Base-by-base conservation (phyloP, 257 asterid species). In the Solanum etuberosum region DNA sequence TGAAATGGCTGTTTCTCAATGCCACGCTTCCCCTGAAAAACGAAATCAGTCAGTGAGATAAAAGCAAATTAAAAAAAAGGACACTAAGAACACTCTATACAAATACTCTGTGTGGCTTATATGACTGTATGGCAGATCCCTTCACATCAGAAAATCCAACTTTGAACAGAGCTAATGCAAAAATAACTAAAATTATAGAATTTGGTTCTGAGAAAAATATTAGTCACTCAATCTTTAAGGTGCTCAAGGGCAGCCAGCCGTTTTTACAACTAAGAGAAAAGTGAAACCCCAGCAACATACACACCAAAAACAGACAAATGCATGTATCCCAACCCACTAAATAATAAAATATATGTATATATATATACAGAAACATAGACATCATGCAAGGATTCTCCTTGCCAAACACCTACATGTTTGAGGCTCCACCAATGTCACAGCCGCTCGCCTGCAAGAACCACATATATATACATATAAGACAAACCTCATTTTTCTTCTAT, bases 371-470 rank as follows among this genome's bases (percentile, higher is more conserved):
- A 43, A 78, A 85, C 91, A 81, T 88, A 77, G 91, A 85, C 86
- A 90, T 83, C 20, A 93, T 87, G 94, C 85, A 96, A 94, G 98
- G 93, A 87, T 87, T 84, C 90, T 95, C 98, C 98, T 92, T 93
- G 96, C 96, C 90, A 93, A 89, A 94, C 98, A 97, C 99, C 98
- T 95, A 96, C 99, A 95, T 92, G 99, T 93, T 81, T 91, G 93
- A 94, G 95, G 96, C 95, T 95, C 98, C 99, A 91, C 91, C 88
- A 88, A 93, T 89, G 93, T 95, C 96, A 93, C 95, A 91, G 95
- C 99, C 91, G 95, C 93, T 89, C 92, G 91, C 99, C 99, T 96
- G 99, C 99, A 97, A 97, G 98, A 97, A 96, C 92, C 97, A 81
- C 85, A 95, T 90, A 92, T 93, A 85, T 86, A 95, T 95, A 92